Percentiles rank a stretch among this genome's conserved stretches.
Conservation (phyloP, 257 asterid genomes). For the Haberlea rhodopensis region DNA sequence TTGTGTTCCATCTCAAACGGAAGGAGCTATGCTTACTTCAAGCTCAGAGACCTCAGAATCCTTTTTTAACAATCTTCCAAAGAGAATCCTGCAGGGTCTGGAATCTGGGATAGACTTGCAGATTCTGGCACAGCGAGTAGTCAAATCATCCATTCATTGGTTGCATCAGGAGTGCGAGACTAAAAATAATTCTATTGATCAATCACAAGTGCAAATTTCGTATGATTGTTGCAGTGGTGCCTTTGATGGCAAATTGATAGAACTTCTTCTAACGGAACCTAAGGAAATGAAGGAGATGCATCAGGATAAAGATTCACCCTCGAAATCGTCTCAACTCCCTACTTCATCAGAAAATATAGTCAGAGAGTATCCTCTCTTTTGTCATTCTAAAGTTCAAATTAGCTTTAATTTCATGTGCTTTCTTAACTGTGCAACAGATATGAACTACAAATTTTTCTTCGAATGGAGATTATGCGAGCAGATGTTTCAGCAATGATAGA, state of each 20-base stretch:
- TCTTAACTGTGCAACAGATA: constrained; percentile 61
- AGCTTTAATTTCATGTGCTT: constrained; percentile 20
- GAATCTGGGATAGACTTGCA: constrained; percentile 78
- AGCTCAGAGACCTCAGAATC: constrained; percentile 47
- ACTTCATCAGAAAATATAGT: constrained; percentile 45
- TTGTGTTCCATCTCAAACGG: constrained; percentile 40
- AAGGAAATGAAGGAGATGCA: constrained; percentile 70
- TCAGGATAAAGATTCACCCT: constrained; percentile 30
- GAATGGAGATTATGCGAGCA: constrained; percentile 78
- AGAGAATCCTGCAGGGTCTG: constrained; percentile 59
- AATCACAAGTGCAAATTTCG: constrained; percentile 24
- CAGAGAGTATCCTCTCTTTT: constrained; percentile 75
- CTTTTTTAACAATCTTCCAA: constrained; percentile 51
- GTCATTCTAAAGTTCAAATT: constrained; percentile 1
- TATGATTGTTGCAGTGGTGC: constrained; percentile 36
- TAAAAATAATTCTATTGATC: constrained; percentile 31
- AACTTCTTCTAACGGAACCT: constrained; percentile 55
- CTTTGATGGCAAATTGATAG: constrained; percentile 34
- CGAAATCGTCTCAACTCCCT: constrained; percentile 31
- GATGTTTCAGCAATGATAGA: constrained; percentile 41
- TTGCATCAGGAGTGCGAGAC: constrained; percentile 34
- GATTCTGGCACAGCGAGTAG: constrained; percentile 67
- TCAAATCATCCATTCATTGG: constrained; percentile 57
- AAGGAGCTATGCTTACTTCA: constrained; percentile 35
- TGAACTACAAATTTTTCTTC: constrained; percentile 90